phyloP scores from a whole-genome alignment of 495 filamentous ascomycete species.

The Daldinia concentrica region DNA sequence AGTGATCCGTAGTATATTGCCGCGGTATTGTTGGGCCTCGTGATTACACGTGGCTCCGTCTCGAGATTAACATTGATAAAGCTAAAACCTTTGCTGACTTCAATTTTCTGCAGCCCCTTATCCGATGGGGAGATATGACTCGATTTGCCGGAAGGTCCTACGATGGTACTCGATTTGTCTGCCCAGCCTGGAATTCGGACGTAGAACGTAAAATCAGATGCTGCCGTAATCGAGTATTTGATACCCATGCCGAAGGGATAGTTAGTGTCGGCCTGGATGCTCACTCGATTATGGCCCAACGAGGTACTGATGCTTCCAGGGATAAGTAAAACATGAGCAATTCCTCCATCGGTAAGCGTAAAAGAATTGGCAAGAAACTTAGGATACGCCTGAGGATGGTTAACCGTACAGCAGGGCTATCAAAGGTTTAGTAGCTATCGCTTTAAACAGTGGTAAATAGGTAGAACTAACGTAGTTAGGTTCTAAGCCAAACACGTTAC shows the following conservation, averaged over 20 bases:
- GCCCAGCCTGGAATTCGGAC: slow-evolving; percentile 63
- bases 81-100: slow-evolving; percentile 47
- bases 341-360: slow-evolving; percentile 46
- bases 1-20: slow-evolving; percentile 65
- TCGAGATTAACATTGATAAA: slow-evolving; percentile 45
- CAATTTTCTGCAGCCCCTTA: slow-evolving; percentile 52
- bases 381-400: slow-evolving; percentile 67
- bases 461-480: slow-evolving; percentile 45
- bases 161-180: slow-evolving; percentile 42
- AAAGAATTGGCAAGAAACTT: slow-evolving; percentile 61
- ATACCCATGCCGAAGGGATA: slow-evolving; percentile 64
- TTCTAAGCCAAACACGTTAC: slow-evolving; percentile 58
- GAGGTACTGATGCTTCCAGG: slow-evolving; percentile 49
- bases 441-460: background rate
- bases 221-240: slow-evolving; percentile 58
- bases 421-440: slow-evolving; percentile 19
- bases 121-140: slow-evolving; percentile 33
- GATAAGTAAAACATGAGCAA: slow-evolving; percentile 57
- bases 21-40: slow-evolving; percentile 64
- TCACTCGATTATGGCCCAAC: slow-evolving; percentile 41
- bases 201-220: slow-evolving; percentile 57
- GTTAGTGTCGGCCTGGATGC: slow-evolving; percentile 48
- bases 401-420: slow-evolving; percentile 69
- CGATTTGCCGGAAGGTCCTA: slow-evolving; percentile 2
- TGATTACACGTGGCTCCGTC: slow-evolving; percentile 46